These are phyloP conservation scores for Chlorella vulgaris DNA, from an alignment of 139 green algal species.

Conservation along the genomic window DNA sequence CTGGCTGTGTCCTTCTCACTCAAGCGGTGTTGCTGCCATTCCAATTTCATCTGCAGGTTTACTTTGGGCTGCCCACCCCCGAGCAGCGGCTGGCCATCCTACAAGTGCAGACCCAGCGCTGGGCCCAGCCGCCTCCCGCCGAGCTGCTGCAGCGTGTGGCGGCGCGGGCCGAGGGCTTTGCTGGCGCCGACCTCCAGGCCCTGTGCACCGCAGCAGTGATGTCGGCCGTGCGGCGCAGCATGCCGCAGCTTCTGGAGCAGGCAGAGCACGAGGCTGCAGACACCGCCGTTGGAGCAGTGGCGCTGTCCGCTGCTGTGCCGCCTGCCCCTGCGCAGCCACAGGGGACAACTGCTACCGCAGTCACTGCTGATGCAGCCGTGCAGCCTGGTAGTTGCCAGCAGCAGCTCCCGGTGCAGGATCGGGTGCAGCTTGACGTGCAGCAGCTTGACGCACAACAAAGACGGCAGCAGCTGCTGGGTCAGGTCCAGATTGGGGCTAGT, in stretches of 20 bases:
- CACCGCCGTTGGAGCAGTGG: neutral
- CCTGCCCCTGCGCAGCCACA: neutral
- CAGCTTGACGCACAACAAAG: neutral
- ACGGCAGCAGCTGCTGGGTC: constrained; percentile 17
- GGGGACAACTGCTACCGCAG: too few relatives aligned
- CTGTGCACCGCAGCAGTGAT: constrained; percentile 66
- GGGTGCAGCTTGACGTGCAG: too few relatives aligned
- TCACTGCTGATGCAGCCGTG: neutral
- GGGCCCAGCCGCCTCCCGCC: constrained; percentile 38
- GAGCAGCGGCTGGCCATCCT: constrained; percentile 59
- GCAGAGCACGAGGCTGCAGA: constrained; percentile 6
- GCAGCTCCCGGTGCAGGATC: constrained; percentile 4
- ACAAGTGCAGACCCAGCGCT: constrained; percentile 50
- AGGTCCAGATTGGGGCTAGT: constrained; percentile 14
- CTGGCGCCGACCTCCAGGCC: constrained; percentile 77
- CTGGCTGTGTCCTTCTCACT: too few relatives aligned
- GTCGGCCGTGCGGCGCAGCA: constrained; percentile 50
- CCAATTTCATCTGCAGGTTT: neutral
- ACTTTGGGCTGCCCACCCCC: constrained; percentile 35
- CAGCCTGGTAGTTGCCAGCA: neutral
- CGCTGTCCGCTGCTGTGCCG: neutral
- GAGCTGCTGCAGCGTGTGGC: constrained; percentile 53
- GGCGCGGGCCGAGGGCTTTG: constrained; percentile 64
- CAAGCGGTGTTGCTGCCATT: too few relatives aligned
- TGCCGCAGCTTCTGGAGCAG: constrained; percentile 32